Evolutionary conservation across 257 asterid species (phyloP).

Genomic region (Petunia axillaris): DNA sequence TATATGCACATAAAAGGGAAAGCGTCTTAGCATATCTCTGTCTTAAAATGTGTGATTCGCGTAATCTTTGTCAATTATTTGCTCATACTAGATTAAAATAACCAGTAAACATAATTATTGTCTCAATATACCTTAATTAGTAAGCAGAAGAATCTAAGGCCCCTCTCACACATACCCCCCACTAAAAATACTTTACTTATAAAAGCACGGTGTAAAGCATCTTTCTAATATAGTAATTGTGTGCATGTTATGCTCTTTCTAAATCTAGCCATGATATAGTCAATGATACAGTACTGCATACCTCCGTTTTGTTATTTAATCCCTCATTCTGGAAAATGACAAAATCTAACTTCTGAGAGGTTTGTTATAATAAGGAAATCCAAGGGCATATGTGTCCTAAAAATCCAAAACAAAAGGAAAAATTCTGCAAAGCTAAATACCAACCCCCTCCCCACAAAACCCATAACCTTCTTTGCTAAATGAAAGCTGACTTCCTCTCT

Average conservation of each 20-base stretch:
- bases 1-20: background rate
- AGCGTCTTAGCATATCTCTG: background rate
- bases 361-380: slow-evolving; percentile 9
- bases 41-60: slow-evolving; percentile 23
- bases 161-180: background rate
- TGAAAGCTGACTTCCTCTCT: background rate
- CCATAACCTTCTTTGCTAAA: background rate
- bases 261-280: background rate
- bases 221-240: slow-evolving; percentile 14
- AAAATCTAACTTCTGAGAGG: slow-evolving; percentile 11
- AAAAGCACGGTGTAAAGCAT: slow-evolving; percentile 14
- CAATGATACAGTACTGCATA: background rate
- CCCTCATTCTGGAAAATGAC: background rate
- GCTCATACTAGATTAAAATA: slow-evolving; percentile 19
- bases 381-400: slow-evolving; percentile 15
- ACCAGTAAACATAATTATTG: background rate
- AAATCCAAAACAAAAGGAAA: background rate
- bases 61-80: background rate
- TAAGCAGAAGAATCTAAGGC: background rate
- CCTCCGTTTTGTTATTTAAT: background rate
- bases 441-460: background rate
- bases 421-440: background rate
- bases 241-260: slow-evolving; percentile 19
- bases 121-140: background rate
- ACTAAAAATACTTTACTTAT: slow-evolving; percentile 6